Evolutionary conservation across 805 yeast species (phyloP), one percentile per base, ranked within the genome.

Genomic region (Hanseniaspora thailandica): DNA sequence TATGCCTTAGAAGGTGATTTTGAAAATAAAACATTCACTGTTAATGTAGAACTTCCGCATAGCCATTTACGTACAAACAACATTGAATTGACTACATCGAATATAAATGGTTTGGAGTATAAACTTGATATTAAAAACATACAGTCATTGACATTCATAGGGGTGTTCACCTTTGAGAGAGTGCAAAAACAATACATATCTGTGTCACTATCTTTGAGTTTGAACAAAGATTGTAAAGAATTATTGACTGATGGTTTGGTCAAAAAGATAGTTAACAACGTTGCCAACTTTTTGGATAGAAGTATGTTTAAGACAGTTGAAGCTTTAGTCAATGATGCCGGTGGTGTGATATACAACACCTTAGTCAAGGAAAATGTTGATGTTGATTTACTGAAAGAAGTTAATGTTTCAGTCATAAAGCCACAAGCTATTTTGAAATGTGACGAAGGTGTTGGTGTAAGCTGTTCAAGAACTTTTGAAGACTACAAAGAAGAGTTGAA

Each of bases 151-250:
- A 82, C 96, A 0, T 72, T 89, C n/a, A 84, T 93, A 59, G 99
- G 98, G 4, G 93, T 93, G 7, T 90, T 88, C 69, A 83, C 88
- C 1, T 86, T 88, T 68, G 99, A 93, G 65, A 73, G 98, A 55
- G 66, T 82, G 22, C 82, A 83, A 61, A 80, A 77, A 59, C 99
- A 93, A 68, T 80, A 80, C 45, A 86, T 93, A 7, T 67, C 72
- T 2, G 55, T 78, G 17, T 65, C 64, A 7, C 66, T 87, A 26
- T 75, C 74, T 49, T 66, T 80, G 58, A 61, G 19, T 10, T 5
- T 43, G 12, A 19, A 43, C 15, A 9, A 35, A 10, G 10, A 5
- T 4, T 5, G 61, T 13, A 55, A 55, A 45, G 44, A 59, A 20
- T 34, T 54, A 10, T 52, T 48, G 3, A 39, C 44, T 5, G 50